phyloP scores from a whole-genome alignment of 75 land plant species.

The Larix kaempferi region DNA sequence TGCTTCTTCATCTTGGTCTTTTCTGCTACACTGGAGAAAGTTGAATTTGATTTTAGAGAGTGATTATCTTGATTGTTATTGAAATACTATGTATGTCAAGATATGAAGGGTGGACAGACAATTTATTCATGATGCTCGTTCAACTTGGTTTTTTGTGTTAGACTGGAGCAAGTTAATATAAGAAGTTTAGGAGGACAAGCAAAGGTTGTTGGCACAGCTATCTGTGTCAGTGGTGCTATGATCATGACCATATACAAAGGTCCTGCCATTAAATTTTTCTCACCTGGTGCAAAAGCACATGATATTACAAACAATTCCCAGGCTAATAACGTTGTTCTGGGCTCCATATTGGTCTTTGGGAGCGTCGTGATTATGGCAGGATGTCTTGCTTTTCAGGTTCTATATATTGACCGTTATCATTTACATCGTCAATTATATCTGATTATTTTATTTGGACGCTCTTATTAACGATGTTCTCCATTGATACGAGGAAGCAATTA shows the following conservation, averaged over 20 bases:
- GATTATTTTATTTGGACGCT: too few species aligned
- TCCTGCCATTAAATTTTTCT: not conserved
- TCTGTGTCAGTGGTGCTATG: not conserved
- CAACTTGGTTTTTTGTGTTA: not conserved
- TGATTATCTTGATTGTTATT: too few species aligned
- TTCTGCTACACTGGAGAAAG: too few species aligned
- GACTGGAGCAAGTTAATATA: not conserved
- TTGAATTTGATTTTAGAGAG: too few species aligned
- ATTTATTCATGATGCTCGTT: too few species aligned
- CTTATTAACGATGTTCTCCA: too few species aligned
- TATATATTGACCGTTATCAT: too few species aligned
- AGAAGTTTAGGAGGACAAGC: not conserved
- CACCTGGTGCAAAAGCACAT: not conserved
- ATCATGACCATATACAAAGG: not conserved
- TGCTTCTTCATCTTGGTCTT: not conserved
- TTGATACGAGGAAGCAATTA: too few species aligned
- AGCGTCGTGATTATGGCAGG: not conserved
- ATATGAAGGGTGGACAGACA: too few species aligned
- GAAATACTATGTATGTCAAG: too few species aligned
- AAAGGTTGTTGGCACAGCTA: not conserved
- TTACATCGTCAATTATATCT: too few species aligned
- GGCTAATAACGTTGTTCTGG: not conserved
- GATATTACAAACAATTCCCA: not conserved
- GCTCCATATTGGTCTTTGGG: not conserved
- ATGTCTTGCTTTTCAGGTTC: not conserved